A percentile compares a stretch with the other conserved stretches of the same genome.
Conservation (phyloP, 371 early-diverging fungal genomes). For the Sporodiniella umbellata region DNA sequence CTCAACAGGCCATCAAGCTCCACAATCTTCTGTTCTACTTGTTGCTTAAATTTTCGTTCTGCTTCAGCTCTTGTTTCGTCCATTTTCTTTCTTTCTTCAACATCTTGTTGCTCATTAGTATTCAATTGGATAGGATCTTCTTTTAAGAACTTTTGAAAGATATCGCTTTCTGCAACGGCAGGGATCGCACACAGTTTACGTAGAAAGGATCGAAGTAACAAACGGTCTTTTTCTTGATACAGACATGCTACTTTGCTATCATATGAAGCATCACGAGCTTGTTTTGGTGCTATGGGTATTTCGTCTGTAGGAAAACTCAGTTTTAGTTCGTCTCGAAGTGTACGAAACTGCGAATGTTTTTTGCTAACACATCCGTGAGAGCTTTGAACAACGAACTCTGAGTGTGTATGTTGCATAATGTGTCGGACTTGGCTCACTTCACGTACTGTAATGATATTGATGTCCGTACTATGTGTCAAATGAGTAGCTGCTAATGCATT, state of each 20-base stretch:
- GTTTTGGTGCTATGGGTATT: constrained; percentile 31
- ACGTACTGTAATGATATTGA: constrained; percentile 20
- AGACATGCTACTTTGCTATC: constrained; percentile 11
- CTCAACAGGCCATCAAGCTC: constrained; percentile 51
- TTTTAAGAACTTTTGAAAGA: constrained; percentile 46
- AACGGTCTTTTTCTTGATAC: constrained; percentile 55
- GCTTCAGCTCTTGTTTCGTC: constrained; percentile 47
- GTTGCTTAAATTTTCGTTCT: constrained; percentile 39
- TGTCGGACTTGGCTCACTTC: constrained; percentile 23
- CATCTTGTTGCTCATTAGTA: constrained; percentile 41
- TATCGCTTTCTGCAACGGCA: constrained; percentile 30
- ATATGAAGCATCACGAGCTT: constrained; percentile 20
- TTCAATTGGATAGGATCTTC: constrained; percentile 42
- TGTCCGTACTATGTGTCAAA: constrained; percentile 18
- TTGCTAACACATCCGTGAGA: constrained; percentile 24
- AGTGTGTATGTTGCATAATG: constrained; percentile 24
- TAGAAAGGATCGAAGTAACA: constrained; percentile 47
- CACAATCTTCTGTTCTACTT: constrained; percentile 51
- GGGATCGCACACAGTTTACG: constrained; percentile 38
- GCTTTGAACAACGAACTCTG: constrained; percentile 38
- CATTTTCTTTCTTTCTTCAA: constrained; percentile 28
- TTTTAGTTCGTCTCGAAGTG: constrained; percentile 32
- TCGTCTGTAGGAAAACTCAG: constrained; percentile 24
- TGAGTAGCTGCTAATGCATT: constrained; percentile 10
- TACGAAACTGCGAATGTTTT: constrained; percentile 41